phyloP scores from a whole-genome alignment of 345 rosid species.

The Bruguiera parviflora region DNA sequence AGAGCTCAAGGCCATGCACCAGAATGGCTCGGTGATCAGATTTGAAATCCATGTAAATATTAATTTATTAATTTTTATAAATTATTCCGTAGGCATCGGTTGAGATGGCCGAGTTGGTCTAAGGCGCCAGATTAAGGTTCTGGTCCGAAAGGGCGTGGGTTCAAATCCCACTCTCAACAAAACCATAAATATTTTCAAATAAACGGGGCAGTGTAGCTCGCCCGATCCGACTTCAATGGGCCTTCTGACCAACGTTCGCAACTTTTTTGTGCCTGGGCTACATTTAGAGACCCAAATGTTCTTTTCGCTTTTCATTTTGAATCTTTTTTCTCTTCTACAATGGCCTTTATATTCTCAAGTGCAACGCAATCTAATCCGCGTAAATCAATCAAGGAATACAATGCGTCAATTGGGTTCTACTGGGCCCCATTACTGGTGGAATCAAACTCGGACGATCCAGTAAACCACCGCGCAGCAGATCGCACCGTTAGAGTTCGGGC shows the following conservation, averaged over 20 bases:
- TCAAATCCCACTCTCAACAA: background rate
- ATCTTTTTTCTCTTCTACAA: background rate
- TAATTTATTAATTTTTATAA: too few species aligned
- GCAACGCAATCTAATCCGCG: background rate
- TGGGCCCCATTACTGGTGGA: conserved; percentile 33
- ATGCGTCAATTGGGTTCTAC: conserved; percentile 28
- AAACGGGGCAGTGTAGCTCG: too few species aligned
- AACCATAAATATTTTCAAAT: too few species aligned
- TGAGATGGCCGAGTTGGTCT: conserved; percentile 40
- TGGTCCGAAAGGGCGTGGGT: conserved; percentile 91
- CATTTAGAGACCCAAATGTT: too few species aligned
- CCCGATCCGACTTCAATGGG: too few species aligned
- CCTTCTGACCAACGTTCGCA: too few species aligned
- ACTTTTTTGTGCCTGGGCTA: too few species aligned
- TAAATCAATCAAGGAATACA: conserved; percentile 17
- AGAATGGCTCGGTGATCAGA: conserved; percentile 54
- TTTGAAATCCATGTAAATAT: conserved; percentile 46
- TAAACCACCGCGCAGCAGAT: conserved; percentile 19
- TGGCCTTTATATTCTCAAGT: background rate
- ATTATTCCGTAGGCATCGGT: too few species aligned
- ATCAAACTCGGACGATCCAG: conserved; percentile 32
- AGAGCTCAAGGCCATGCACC: conserved; percentile 45
- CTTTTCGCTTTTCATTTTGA: background rate
- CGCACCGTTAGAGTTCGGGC: conserved; percentile 27
- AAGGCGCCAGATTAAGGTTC: conserved; percentile 99